Evolutionary conservation across 2,329 filamentous ascomycete species (phyloP).

Genomic region (Pyrenophora teres): DNA sequence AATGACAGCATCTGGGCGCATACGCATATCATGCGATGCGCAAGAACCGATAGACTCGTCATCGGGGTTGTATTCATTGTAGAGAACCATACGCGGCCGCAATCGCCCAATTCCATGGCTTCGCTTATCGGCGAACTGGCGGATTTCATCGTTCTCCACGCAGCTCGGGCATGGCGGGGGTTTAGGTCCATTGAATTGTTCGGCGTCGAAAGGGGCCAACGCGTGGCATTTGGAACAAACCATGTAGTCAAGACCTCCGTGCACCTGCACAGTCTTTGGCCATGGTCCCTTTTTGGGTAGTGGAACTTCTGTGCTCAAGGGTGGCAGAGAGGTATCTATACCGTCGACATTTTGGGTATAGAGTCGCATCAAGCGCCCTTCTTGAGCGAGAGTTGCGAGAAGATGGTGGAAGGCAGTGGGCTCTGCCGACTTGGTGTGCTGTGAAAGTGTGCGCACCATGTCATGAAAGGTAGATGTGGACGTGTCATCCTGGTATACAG

Average conservation of each 20-base stretch:
- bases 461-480: constrained; percentile 91
- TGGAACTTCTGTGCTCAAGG: constrained; percentile 79
- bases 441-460: constrained; percentile 89
- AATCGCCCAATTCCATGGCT: constrained; percentile 92
- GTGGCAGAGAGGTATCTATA: constrained; percentile 82
- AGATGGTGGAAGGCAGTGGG: constrained; percentile 93
- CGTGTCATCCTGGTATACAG: constrained; percentile 90
- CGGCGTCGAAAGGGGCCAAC: constrained; percentile 74
- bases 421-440: constrained; percentile 74
- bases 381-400: constrained; percentile 83
- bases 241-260: constrained; percentile 94
- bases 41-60: constrained; percentile 95
- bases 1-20: constrained; percentile 86
- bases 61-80: constrained; percentile 96
- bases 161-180: constrained; percentile 81
- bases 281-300: constrained; percentile 84
- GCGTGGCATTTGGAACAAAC: constrained; percentile 90
- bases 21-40: constrained; percentile 80
- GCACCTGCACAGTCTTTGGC: constrained; percentile 91
- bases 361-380: constrained; percentile 83
- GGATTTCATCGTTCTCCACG: constrained; percentile 72
- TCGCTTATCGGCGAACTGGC: constrained; percentile 80
- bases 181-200: constrained; percentile 81
- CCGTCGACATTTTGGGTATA: constrained; percentile 98
- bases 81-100: constrained; percentile 90